phyloP scores from a whole-genome alignment of 768 basidiomycete genomes.

The Amanita brunnescens region DNA sequence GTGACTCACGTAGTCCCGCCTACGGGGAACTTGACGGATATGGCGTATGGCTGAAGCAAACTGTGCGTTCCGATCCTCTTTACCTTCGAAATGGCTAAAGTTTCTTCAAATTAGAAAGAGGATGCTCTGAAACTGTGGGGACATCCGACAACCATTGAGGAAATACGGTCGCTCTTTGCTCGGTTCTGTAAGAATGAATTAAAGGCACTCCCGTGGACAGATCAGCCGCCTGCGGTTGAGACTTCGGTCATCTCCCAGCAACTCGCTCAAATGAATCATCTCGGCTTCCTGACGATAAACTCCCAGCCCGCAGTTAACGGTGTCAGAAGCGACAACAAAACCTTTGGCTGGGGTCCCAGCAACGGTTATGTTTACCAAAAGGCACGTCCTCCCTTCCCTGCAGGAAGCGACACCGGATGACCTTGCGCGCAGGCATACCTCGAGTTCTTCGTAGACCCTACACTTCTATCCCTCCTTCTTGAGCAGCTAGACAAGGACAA shows the following conservation, averaged over 20 bases:
- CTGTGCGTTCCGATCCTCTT: conserved; percentile 33
- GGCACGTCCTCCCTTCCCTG: conserved; percentile 28
- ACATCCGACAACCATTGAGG: conserved; percentile 54
- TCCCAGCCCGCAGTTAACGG: conserved; percentile 96
- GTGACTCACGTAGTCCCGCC: conserved; percentile 94
- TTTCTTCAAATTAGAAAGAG: conserved; percentile 57
- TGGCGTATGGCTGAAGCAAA: conserved; percentile 86
- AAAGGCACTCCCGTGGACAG: conserved; percentile 88
- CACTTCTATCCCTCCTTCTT: conserved; percentile 63
- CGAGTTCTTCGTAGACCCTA: conserved; percentile 86
- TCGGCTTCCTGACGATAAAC: conserved; percentile 96
- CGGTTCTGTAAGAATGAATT: conserved; percentile 74
- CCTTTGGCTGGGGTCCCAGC: conserved; percentile 89
- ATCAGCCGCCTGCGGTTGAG: conserved; percentile 78
- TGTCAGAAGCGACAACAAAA: conserved; percentile 71
- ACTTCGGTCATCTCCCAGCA: conserved; percentile 72
- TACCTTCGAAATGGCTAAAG: not conserved
- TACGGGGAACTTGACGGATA: conserved; percentile 98
- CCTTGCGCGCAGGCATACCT: conserved; percentile 66
- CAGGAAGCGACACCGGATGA: not conserved
- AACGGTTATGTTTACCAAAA: conserved; percentile 97
- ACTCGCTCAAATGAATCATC: conserved; percentile 77
- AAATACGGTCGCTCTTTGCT: conserved; percentile 68
- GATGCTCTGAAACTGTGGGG: conserved; percentile 88
- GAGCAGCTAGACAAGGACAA: conserved; percentile 79